Base-by-base conservation (phyloP, 495 filamentous ascomycete genomes). In the Schizothecium vesticola region DNA sequence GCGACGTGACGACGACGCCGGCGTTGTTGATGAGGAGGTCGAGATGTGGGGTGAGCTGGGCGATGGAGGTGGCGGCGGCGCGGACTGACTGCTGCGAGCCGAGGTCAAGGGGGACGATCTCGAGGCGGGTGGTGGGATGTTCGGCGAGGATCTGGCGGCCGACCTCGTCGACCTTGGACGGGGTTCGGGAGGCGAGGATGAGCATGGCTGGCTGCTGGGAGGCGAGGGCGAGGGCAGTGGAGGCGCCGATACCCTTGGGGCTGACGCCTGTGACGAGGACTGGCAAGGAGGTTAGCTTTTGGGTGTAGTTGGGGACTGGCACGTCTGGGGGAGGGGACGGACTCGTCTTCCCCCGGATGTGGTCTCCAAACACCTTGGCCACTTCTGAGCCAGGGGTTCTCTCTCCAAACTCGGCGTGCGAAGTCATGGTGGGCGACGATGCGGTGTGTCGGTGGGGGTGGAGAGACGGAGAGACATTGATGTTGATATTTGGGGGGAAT, bases 1-100 rank as follows among this genome's bases (percentile, higher is more conserved):
- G 72, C 0, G 76, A 75, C 1, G 78, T 77, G 4, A 76, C 73
- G 59, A 73, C 73, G 36, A 77, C 72, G 21, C 82, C 84, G 8
- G 85, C 86, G 61, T 88, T 88, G 73, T 88, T 88, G 65, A 87
- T 74, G 7, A 89, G 74, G 1, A 83, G 80, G 73, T 89, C 86
- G 0, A 89, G 66, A 33, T 71, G 75, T 55, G 78, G 74, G n/a
- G 80, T 82, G 24, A 83, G 58, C 16, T 67, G 29, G 7, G 64
- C 61, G 6, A 87, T 76, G 23, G 80, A 75, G 10, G 70, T 70
- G 12, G 81, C 84, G 2, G 84, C 84, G 28, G 74, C 65, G 22
- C 79, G 79, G 31, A 86, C 75, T 1, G 80, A 72, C 19, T 73
- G 65, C 51, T 86, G 83, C 1, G 81, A 84, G 16, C 80, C 73